Base-by-base conservation (phyloP, 257 asterid species). In the Ilex asprella region DNA sequence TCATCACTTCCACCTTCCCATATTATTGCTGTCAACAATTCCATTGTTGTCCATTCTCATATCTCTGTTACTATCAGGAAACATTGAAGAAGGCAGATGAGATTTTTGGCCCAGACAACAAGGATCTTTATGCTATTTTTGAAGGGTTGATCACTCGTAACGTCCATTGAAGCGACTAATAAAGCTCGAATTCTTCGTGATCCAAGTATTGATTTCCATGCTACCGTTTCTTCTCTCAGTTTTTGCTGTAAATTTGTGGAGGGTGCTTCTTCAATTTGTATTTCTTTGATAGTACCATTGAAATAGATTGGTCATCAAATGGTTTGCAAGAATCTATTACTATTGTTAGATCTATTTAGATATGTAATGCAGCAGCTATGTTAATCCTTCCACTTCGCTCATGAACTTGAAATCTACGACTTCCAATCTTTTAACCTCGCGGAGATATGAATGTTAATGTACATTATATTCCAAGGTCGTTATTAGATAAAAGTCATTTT, bases 91-190 rank as follows among this genome's bases (percentile, higher is more conserved):
- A 86, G 78, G 95, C 94, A 12, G 89, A 84, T 54, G 97, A 86
- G 67, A 86, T 92, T 59, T 85, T 92, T 58, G 96, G 97, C 58
- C 83, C 87, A 2, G 99, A 92, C 59, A 89, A 89, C 86, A 85
- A 80, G 74, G 97, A 92, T 64, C 87, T 92, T 39, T 92, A 83
- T 57, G 79, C 79, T 69, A 77, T 92, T 60, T 92, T 89, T 50
- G 97, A 85, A 75, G 91, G 97, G 43, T 67, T 89, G 67, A 86
- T 92, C 68, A 80, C 85, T 10, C 91, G 95, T 16, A 85, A 86
- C 65, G 77, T 76, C 55, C 90, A 83, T n/a, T 89, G 74, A 80
- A 46, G 41, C 54, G 60, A 29, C 27, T 21, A 21, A 31, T 53
- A 2, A 47, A 64, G 68, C 31, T 31, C 35, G 55, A 27, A 41